These are phyloP conservation scores for Nakaseomyces uthaithaninus DNA, from an alignment of 1,139 yeast species.

Conservation along the genomic window DNA sequence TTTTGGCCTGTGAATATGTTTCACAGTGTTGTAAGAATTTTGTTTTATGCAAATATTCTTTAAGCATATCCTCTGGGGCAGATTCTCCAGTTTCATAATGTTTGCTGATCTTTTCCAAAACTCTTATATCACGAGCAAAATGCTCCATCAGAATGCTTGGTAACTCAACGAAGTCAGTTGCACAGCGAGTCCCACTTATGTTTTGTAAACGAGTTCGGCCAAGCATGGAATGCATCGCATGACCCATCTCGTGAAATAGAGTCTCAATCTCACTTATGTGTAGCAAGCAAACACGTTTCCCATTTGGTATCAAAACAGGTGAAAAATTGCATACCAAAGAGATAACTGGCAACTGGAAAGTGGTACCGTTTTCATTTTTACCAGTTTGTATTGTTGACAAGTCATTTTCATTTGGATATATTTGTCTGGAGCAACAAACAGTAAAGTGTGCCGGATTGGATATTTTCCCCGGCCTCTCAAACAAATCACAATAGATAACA, in stretches of 20 bases:
- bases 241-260: constrained; percentile 97
- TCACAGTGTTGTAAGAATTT: constrained; percentile 60
- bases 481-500: constrained; percentile 59
- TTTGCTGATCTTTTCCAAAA: constrained; percentile 60
- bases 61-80: constrained; percentile 44
- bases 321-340: constrained; percentile 78
- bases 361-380: constrained; percentile 34
- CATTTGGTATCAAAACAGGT: constrained; percentile 31
- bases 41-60: constrained; percentile 45
- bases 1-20: constrained; percentile 76
- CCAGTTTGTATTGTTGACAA: constrained; percentile 37
- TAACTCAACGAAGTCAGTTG: constrained; percentile 91
- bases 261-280: constrained; percentile 82
- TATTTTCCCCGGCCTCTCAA: constrained; percentile 53
- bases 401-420: constrained; percentile 46
- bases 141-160: constrained; percentile 95
- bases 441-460: constrained; percentile 91
- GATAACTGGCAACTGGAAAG: constrained; percentile 78
- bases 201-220: constrained; percentile 87
- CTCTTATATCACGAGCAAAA: constrained; percentile 76
- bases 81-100: constrained; percentile 65
- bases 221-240: constrained; percentile 95
- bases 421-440: constrained; percentile 81
- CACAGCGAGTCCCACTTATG: constrained; percentile 90
- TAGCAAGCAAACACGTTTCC: constrained; percentile 39